Conservation (phyloP, 768 basidiomycete species). For the Butyriboletus loyo region DNA sequence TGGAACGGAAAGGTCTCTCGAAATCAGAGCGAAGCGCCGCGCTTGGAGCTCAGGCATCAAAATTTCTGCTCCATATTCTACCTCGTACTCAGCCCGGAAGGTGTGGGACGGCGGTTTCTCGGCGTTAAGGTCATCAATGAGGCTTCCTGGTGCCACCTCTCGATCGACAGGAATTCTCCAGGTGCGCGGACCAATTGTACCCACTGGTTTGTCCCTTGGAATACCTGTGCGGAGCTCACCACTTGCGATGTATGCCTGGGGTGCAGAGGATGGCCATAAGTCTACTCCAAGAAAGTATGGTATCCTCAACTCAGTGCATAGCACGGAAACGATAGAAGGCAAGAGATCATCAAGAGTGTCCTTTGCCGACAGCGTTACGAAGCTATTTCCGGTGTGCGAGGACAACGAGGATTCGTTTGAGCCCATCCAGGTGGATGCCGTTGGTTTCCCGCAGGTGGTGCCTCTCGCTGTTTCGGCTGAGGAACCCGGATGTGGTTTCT, state of each 20-base stretch:
- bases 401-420: constrained; percentile 35
- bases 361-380: constrained; percentile 18
- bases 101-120: constrained; percentile 18
- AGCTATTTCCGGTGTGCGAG: constrained; percentile 31
- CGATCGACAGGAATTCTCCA: not conserved
- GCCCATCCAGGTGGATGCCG: constrained; percentile 1
- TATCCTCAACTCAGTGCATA: constrained; percentile 13
- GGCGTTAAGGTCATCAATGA: not conserved
- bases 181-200: constrained; percentile 22
- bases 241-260: constrained; percentile 41
- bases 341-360: constrained; percentile 19
- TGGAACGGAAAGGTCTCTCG: constrained; percentile 39
- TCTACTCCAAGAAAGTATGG: constrained; percentile 15
- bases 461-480: not conserved
- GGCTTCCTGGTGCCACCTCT: constrained; percentile 23
- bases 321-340: constrained; percentile 8
- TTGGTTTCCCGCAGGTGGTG: constrained; percentile 23
- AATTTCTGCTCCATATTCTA: constrained; percentile 30
- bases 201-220: constrained; percentile 45
- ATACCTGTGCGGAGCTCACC: constrained; percentile 51
- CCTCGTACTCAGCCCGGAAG: not conserved
- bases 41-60: constrained; percentile 63
- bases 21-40: constrained; percentile 56
- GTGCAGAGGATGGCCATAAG: constrained; percentile 36
- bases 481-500: not conserved